phyloP scores from a whole-genome alignment of 2,329 filamentous ascomycete genomes.

The Ramichloridium luteum region DNA sequence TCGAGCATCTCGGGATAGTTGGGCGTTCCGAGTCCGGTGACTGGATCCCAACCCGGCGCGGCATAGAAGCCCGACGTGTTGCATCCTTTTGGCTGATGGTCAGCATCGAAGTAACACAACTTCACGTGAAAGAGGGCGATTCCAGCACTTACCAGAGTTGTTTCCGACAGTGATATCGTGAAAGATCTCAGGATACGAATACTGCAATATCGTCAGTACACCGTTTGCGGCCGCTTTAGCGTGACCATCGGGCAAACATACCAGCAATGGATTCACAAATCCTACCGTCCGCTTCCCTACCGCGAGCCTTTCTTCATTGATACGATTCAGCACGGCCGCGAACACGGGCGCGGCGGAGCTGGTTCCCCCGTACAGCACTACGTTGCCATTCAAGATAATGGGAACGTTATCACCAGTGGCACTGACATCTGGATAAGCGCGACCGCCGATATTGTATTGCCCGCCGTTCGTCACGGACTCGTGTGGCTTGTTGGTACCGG shows the following conservation, averaged over 20 bases:
- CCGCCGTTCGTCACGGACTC: too few species aligned
- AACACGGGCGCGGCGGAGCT: slow-evolving; percentile 40
- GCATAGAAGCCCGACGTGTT: slow-evolving; percentile 22
- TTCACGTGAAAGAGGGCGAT: slow-evolving; percentile 8
- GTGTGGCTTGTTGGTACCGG: too few species aligned
- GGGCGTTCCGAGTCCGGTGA: slow-evolving; percentile 19
- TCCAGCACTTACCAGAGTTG: too few species aligned
- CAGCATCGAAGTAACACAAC: slow-evolving; percentile 4
- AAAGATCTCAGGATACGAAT: slow-evolving; percentile 30
- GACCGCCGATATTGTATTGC: too few species aligned
- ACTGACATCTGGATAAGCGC: slow-evolving; percentile 26
- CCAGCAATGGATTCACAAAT: too few species aligned
- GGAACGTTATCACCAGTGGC: slow-evolving; percentile 24
- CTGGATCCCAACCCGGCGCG: slow-evolving; percentile 21
- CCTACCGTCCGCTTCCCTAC: slow-evolving; percentile 29
- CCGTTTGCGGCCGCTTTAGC: slow-evolving; percentile 3
- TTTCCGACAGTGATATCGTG: slow-evolving; percentile 30
- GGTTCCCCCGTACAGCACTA: slow-evolving; percentile 38
- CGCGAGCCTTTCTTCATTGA: slow-evolving; percentile 30
- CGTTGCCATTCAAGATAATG: slow-evolving; percentile 33
- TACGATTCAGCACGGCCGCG: slow-evolving; percentile 36
- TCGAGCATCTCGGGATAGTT: slow-evolving; percentile 20
- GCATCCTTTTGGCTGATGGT: slow-evolving; percentile 25
- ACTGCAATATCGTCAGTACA: slow-evolving; percentile 32
- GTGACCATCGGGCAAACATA: slow-evolving; percentile 8